phyloP scores from a whole-genome alignment of 768 basidiomycete species.

The Mycena alexandri region DNA sequence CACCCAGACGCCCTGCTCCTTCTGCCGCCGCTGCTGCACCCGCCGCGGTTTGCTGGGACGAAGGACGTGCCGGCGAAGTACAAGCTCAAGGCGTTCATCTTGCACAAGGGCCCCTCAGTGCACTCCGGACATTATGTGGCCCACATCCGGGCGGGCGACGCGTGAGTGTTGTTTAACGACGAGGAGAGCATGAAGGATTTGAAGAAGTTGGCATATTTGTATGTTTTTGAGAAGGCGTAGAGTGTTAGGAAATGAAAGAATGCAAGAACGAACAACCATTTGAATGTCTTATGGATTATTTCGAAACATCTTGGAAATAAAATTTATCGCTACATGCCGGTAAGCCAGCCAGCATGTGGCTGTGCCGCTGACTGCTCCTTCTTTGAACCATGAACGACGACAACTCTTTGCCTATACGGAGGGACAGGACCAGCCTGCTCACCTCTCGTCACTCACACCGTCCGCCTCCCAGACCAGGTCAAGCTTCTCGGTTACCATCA shows the following conservation, averaged over 20 bases:
- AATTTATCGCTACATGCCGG: too few relatives aligned
- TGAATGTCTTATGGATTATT: too few relatives aligned
- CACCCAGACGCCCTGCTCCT: conserved; percentile 76
- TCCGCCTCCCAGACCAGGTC: too few relatives aligned
- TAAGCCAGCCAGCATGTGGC: too few relatives aligned
- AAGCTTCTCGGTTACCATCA: too few relatives aligned
- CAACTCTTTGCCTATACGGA: too few relatives aligned
- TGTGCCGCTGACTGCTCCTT: too few relatives aligned
- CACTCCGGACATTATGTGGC: conserved; percentile 96
- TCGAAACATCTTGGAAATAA: too few relatives aligned
- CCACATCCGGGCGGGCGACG: conserved; percentile 70
- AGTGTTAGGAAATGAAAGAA: not conserved
- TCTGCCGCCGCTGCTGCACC: conserved; percentile 39
- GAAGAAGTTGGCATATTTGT: conserved; percentile 92
- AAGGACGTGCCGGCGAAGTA: conserved; percentile 79
- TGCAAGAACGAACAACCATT: too few relatives aligned
- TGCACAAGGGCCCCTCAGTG: conserved; percentile 96
- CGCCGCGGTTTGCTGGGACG: conserved; percentile 59
- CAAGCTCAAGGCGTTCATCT: conserved; percentile 92
- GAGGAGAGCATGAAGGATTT: conserved; percentile 83
- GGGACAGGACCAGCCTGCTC: too few relatives aligned
- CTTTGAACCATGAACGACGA: too few relatives aligned
- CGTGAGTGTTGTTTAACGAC: conserved; percentile 96
- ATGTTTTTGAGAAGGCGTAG: conserved; percentile 83
- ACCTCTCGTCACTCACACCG: too few relatives aligned